Base-by-base conservation (phyloP, 306 rosid genomes). In the Citrullus mucosospermus region DNA sequence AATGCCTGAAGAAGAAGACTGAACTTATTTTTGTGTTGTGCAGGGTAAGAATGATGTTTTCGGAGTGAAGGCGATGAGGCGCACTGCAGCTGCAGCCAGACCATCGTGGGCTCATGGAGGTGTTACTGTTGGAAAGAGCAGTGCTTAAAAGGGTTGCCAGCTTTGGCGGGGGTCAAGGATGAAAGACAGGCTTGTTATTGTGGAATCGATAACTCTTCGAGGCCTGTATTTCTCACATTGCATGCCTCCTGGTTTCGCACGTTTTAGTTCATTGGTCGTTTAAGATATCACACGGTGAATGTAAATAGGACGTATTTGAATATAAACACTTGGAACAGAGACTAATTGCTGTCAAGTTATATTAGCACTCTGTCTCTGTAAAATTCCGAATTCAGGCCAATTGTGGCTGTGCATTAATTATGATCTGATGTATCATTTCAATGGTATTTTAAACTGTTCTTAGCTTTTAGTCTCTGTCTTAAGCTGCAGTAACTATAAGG, bases 51-150 rank as follows among this genome's bases (percentile, higher is more conserved):
- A 80, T 82, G 86, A 84, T 75, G 93, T 96, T n/a, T 55, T 96
- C 39, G 96, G 91, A 85, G 87, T 95, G 77, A 92, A 88, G 93
- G 89, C 97, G 61, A 55, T 91, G 90, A 92, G 76, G 87, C 89
- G 97, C 63, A 90, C 88, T 62, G 80, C 90, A 1, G 96, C 98
- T 0, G 86, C 82, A 30, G 75, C 75, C 18, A 68, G 22, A 12
- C 87, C 87, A 53, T 82, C 81, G 61, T 82, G 90, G 91, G 83
- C 89, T 28, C 65, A 85, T 34, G 85, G 83, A 80, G 81, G 55
- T 25, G 82, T 9, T 10, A 39, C 15, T 69, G 85, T 84, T 67
- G 83, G 80, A 84, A 79, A 60, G 8, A 82, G 79, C 91, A 86
- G 78, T 63, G 91, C 88, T 68, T 95, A 80, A 87, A 58, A 78